A percentile compares a stretch with the other conserved stretches of the same genome.
These are phyloP conservation scores for Wilcoxina mikolae DNA, from an alignment of 495 filamentous ascomycete genomes.

Conservation along the genomic window DNA sequence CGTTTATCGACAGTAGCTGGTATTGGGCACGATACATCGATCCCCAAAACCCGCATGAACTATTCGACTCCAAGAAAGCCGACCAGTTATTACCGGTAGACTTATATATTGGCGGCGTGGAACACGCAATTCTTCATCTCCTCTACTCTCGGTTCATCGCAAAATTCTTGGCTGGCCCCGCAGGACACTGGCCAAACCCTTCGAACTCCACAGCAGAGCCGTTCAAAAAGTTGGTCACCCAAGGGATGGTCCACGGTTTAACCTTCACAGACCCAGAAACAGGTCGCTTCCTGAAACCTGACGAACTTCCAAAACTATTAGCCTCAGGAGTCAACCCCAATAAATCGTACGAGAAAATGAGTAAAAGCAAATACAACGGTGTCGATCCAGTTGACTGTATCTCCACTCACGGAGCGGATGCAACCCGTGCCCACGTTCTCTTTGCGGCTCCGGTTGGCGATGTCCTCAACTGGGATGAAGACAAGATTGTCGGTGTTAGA, in stretches of 20 bases:
- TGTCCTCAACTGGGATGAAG: slow-evolving; percentile 73
- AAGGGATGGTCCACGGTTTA: slow-evolving; percentile 86
- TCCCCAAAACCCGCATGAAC: slow-evolving; percentile 43
- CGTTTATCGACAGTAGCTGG: slow-evolving; percentile 88
- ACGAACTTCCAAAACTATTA: slow-evolving; percentile 55
- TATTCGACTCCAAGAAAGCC: slow-evolving; percentile 44
- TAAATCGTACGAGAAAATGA: slow-evolving; percentile 79
- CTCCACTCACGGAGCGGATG: slow-evolving; percentile 61
- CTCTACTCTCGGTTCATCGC: slow-evolving; percentile 83
- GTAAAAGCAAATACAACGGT: slow-evolving; percentile 88
- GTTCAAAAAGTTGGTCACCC: slow-evolving; percentile 64
- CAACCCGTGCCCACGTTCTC: slow-evolving; percentile 69
- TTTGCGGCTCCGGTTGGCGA: slow-evolving; percentile 76
- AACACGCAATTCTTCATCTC: slow-evolving; percentile 84
- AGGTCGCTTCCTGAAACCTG: slow-evolving; percentile 61
- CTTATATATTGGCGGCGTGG: slow-evolving; percentile 72
- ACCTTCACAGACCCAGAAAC: slow-evolving; percentile 63
- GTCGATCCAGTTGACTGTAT: slow-evolving; percentile 67
- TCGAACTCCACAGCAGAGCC: slow-evolving; percentile 42
- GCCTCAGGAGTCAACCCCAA: slow-evolving; percentile 42
- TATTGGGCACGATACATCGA: slow-evolving; percentile 74
- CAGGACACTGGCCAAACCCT: slow-evolving; percentile 36
- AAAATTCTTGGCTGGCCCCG: slow-evolving; percentile 57
- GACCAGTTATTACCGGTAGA: slow-evolving; percentile 54
- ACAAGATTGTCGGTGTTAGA: slow-evolving; percentile 64